Conservation (phyloP, 192 early-diverging fungal species). For the Linnemannia schmuckeri region DNA sequence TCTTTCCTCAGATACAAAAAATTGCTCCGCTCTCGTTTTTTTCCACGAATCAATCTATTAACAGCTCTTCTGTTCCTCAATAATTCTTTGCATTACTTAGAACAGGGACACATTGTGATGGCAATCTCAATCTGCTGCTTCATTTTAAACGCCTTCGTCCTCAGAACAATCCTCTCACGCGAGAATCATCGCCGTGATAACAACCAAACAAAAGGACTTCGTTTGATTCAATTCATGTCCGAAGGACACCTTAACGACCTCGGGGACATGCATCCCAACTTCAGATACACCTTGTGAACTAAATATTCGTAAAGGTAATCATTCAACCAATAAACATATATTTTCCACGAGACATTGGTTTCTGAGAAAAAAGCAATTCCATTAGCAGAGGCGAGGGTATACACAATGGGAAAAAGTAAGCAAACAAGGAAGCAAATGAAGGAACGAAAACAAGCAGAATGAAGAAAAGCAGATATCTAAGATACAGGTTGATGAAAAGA, state of each 20-base stretch:
- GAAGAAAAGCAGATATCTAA: neutral
- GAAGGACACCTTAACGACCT: constrained; percentile 31
- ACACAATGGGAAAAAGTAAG: neutral
- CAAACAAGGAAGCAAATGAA: neutral
- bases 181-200: constrained; percentile 49
- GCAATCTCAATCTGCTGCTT: constrained; percentile 18
- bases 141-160: constrained; percentile 17
- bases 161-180: constrained; percentile 36
- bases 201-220: constrained; percentile 15
- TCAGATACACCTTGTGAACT: constrained; percentile 23
- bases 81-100: neutral
- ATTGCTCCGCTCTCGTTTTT: neutral
- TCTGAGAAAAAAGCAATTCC: neutral
- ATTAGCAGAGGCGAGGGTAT: neutral
- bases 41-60: neutral
- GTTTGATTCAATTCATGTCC: constrained; percentile 31
- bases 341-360: neutral
- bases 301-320: neutral
- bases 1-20: neutral
- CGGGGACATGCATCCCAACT: constrained; percentile 35
- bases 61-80: neutral
- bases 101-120: constrained; percentile 29
- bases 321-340: no score
- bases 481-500: neutral
- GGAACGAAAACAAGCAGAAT: neutral